A percentile compares a stretch with the other conserved stretches of the same genome.
Evolutionary conservation across 306 rosid genomes (phyloP).

Genomic region (Urtica urens): DNA sequence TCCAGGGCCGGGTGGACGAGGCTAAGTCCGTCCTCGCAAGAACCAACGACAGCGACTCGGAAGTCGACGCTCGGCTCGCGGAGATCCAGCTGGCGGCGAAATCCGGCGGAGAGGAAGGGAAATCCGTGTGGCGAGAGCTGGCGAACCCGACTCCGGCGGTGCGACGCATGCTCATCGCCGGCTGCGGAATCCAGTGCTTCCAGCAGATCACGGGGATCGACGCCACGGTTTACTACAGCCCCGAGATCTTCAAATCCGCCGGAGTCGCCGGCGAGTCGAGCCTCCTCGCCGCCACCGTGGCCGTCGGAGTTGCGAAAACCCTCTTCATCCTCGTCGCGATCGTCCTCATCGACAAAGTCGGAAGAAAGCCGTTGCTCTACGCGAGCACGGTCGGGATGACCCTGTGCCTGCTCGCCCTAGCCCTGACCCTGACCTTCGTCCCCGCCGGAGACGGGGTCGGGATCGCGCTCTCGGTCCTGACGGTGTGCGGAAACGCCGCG

Average conservation of each 20-base stretch:
- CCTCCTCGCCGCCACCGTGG: constrained; percentile 78
- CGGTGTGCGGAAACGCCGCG: constrained; percentile 89
- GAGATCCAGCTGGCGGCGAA: constrained; percentile 68
- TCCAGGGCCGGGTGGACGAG: constrained; percentile 67
- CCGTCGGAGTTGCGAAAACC: constrained; percentile 82
- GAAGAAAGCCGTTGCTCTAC: constrained; percentile 78
- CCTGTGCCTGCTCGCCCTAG: constrained; percentile 55
- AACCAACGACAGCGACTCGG: constrained; percentile 62
- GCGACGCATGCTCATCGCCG: constrained; percentile 69
- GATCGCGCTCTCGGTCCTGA: constrained; percentile 41
- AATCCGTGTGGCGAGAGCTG: constrained; percentile 59
- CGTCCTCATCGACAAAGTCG: constrained; percentile 58
- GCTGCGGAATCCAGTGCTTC: constrained; percentile 82
- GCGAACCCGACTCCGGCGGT: constrained; percentile 66
- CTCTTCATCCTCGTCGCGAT: constrained; percentile 65
- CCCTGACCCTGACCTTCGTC: constrained; percentile 33
- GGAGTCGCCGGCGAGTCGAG: constrained; percentile 54
- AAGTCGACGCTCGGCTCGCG: constrained; percentile 81
- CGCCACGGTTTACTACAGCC: constrained; percentile 92
- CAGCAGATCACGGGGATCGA: constrained; percentile 97
- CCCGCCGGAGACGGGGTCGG: constrained; percentile 42
- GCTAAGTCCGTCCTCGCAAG: constrained; percentile 68
- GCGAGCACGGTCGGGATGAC: constrained; percentile 93
- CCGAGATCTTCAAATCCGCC: constrained; percentile 59
- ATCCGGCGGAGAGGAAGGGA: constrained; percentile 37